These are phyloP conservation scores for Pyracantha coccinea DNA, from an alignment of 331 rosid species.

Conservation along the genomic window DNA sequence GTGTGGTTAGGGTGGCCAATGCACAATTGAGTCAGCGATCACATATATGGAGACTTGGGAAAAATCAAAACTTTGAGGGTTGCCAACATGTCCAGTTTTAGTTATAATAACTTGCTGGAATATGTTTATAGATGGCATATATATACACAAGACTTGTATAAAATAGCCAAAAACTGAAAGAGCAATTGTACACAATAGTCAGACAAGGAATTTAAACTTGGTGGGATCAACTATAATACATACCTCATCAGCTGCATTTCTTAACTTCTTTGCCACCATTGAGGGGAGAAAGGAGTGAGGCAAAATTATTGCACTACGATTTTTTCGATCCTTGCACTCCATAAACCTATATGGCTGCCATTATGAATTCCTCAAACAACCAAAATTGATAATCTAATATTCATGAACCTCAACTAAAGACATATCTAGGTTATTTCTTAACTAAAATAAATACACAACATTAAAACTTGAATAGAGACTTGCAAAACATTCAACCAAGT, in stretches of 20 bases:
- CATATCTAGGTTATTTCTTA: neutral
- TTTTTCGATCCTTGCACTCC: constrained; percentile 97
- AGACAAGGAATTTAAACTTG: neutral
- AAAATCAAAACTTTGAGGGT: neutral
- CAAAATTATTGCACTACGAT: constrained; percentile 58
- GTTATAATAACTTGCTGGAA: neutral
- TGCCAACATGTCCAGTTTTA: neutral
- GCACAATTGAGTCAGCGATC: neutral
- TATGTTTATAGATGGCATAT: neutral
- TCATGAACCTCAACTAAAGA: neutral
- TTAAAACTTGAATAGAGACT: neutral
- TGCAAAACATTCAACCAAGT: neutral
- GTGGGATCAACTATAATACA: constrained; percentile 3
- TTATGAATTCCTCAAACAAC: neutral
- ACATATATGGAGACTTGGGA: neutral
- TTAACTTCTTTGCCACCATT: constrained; percentile 63
- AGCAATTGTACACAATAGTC: neutral
- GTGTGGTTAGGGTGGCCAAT: no score
- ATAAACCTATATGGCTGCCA: constrained; percentile 59
- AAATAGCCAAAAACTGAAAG: neutral
- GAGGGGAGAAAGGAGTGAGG: constrained; percentile 81
- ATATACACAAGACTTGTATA: neutral
- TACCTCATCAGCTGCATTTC: constrained; percentile 77
- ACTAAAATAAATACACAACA: neutral
- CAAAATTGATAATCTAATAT: neutral